These are phyloP conservation scores for Herpotrichia juniperi DNA, from an alignment of 2,329 filamentous ascomycete genomes.

Conservation along the genomic window DNA sequence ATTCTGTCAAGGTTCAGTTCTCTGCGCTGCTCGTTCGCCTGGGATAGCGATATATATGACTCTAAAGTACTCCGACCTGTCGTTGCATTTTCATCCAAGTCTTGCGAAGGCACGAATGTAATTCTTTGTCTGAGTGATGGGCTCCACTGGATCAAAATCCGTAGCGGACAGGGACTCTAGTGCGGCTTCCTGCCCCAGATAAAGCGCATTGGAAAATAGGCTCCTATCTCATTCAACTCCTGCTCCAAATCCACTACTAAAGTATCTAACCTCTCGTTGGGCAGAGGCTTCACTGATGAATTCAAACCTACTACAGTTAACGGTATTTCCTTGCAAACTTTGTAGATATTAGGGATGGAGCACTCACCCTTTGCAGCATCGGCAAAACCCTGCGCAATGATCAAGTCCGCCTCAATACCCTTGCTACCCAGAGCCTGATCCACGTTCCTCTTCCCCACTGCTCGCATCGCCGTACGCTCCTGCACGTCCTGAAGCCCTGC, in stretches of 20 bases:
- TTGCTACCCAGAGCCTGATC: slow-evolving; percentile 7
- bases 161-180: neutral
- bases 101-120: too few species aligned
- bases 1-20: neutral
- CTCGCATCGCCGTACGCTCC: slow-evolving; percentile 12
- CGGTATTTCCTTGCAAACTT: neutral
- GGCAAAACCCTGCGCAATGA: slow-evolving; percentile 14
- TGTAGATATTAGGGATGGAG: neutral
- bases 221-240: slow-evolving; percentile 4
- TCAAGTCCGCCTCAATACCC: slow-evolving; percentile 11
- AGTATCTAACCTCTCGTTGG: neutral
- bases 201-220: slow-evolving; percentile 12
- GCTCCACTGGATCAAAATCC: too few species aligned
- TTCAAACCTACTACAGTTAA: neutral
- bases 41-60: neutral
- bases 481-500: slow-evolving; percentile 14
- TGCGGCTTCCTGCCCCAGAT: slow-evolving; percentile 9
- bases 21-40: neutral
- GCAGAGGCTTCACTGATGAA: slow-evolving; percentile 1
- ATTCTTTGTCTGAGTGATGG: too few species aligned
- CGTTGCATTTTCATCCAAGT: too few species aligned
- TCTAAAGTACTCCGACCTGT: neutral
- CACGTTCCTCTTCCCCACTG: slow-evolving; percentile 13
- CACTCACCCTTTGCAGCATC: slow-evolving; percentile 12
- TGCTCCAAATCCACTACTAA: neutral